Base-by-base conservation (phyloP, 345 rosid genomes). In the Durio zibethinus region DNA sequence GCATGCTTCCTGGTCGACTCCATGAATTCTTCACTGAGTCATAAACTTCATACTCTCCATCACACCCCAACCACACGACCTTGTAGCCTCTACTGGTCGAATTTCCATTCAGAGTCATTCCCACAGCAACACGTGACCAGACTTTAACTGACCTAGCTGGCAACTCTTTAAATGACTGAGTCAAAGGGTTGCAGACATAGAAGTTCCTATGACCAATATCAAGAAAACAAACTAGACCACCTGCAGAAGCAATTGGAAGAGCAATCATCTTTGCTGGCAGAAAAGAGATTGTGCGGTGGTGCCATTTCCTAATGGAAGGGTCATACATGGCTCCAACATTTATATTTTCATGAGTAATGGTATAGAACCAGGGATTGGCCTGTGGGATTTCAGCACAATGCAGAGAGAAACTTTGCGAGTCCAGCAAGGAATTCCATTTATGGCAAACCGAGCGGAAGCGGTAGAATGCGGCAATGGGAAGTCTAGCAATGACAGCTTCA, bases 161-260 rank as follows among this genome's bases (percentile, higher is more conserved):
- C 86, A 96, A 83, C 82, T 93, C 99, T 85, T 85, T 90, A 79
- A 85, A 88, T 73, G 97, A 93, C 73, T 79, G 88, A 69, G 92
- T 93, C 68, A 96, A 89, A 45, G 99, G 99, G 86, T 96, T 96
- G 89, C 95, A 88, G 74, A 96, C 88, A 57, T 88, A 93, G 86
- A 96, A 96, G 82, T 91, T 96, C 31, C 92, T 80, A 52, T 93
- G 97, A 67, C 97, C 97, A 59, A 91, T 89, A 82, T 96, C 99
- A 48, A 96, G 90, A 89, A 96, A 92, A 87, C 98, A 96, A 56
- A 96, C 94, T 35, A 96, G 89, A 57, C 99, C 99, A 56, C 99
- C 99, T 1, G 97, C 97, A 18, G 98, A 92, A 79, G 99, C 94
- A 84, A 93, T 93, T n/a, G 98, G 99, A 80, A 93, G 75, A 80